Percentiles rank a stretch among this genome's conserved stretches.
Evolutionary conservation across 495 filamentous ascomycete species (phyloP).

Genomic region (Hapsidospora chrysogenum): DNA sequence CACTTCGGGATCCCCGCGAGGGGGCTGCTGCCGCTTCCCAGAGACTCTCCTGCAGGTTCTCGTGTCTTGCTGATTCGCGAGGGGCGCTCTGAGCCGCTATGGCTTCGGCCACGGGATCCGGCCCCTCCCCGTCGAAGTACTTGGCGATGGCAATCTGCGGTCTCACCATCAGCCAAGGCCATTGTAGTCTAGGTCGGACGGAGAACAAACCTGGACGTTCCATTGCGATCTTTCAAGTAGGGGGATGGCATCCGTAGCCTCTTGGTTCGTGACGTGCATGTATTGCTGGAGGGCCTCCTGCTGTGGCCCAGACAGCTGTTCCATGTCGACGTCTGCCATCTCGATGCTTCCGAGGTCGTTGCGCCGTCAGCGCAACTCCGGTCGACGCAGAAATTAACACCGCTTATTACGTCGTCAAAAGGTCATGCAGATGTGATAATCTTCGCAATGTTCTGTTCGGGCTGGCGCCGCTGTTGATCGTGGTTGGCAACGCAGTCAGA

Average conservation of each 20-base stretch:
- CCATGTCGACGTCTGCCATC: slow-evolving; percentile 31
- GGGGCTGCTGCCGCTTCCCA: slow-evolving; percentile 14
- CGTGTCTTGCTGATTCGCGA: slow-evolving; percentile 39
- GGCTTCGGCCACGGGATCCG: slow-evolving; percentile 67
- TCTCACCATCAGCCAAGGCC: slow-evolving; percentile 6
- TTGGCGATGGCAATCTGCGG: slow-evolving; percentile 79
- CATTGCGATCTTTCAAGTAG: slow-evolving; percentile 76
- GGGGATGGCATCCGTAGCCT: slow-evolving; percentile 58
- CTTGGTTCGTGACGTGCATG: slow-evolving; percentile 73
- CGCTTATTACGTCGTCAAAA: no score
- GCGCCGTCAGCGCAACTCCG: no score
- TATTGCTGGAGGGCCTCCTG: slow-evolving; percentile 73
- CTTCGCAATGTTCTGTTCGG: no score
- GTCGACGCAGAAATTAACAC: no score
- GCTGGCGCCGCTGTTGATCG: no score
- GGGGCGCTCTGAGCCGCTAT: slow-evolving; percentile 43
- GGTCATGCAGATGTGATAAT: no score
- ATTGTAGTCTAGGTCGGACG: no score
- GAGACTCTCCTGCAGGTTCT: slow-evolving; percentile 50
- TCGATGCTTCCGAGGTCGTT: no score
- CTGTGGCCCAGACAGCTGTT: slow-evolving; percentile 56
- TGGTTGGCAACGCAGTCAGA: no score
- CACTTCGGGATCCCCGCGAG: slow-evolving; percentile 11
- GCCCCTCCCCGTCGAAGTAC: slow-evolving; percentile 91
- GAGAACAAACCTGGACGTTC: slow-evolving; percentile 67